phyloP scores from a whole-genome alignment of 371 early-diverging fungal genomes.

The Mortierella sp. region DNA sequence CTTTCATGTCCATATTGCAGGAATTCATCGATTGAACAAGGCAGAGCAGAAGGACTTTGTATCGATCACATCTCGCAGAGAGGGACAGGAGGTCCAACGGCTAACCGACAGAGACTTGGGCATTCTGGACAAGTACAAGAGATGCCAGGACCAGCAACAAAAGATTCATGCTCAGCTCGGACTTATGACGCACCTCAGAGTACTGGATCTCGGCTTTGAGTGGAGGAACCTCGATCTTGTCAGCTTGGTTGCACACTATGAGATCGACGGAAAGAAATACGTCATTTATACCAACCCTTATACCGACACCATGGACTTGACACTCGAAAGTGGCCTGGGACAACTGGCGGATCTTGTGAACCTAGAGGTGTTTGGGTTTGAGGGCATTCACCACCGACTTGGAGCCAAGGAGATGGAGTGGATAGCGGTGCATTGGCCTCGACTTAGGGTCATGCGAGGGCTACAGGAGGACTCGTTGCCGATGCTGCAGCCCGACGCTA shows the following conservation, averaged over 20 bases:
- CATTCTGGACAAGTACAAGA: background rate
- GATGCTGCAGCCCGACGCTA: background rate
- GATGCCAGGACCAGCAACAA: conserved; percentile 1
- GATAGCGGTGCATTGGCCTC: background rate
- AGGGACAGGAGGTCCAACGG: background rate
- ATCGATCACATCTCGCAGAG: background rate
- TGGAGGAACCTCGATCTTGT: background rate
- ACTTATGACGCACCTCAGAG: background rate
- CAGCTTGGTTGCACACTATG: background rate
- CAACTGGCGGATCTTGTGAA: conserved; percentile 1
- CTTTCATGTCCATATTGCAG: background rate
- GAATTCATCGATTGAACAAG: background rate
- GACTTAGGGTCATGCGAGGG: background rate
- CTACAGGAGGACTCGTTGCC: background rate
- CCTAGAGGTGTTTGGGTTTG: conserved; percentile 1
- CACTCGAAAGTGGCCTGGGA: background rate
- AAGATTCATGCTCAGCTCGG: background rate
- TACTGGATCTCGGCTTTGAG: background rate
- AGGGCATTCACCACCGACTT: background rate
- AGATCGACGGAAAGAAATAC: background rate
- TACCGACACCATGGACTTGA: background rate
- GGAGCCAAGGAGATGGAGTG: background rate
- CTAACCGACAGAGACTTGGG: background rate
- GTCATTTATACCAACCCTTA: background rate
- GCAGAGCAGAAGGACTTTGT: background rate